Base-by-base conservation (phyloP, 352 stramenopile genomes). In the Globisporangium mamillatum region DNA sequence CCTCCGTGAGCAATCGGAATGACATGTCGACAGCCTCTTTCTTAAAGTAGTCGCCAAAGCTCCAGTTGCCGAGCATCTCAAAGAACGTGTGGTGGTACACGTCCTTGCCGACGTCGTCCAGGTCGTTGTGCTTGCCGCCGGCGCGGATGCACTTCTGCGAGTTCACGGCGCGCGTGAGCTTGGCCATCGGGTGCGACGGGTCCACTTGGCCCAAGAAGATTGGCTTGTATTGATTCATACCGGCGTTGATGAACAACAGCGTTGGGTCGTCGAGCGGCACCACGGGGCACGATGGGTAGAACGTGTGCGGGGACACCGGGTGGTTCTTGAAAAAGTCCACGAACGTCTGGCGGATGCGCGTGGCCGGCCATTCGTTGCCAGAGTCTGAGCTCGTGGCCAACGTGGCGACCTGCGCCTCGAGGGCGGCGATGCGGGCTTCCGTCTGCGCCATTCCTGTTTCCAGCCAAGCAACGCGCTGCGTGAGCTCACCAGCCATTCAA, bases 141-240 rank as follows among this genome's bases (percentile, higher is more conserved):
- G 98, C 98, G 57, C 98, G 94, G 75, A 99, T 99, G 79, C 98
- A 99, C 77, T 99, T 99, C 84, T 99, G 97, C 52, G 90, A 96
- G 86, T 99, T 99, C 53, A 82, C 84, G 1, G 97, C 98, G 36
- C 95, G 86, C 73, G 81, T 88, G 20, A 99, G 82, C 62, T 91
- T 94, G 27, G 92, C 89, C 72, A 99, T 90, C 18, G 93, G 92
- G 68, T 92, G 92, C 56, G 76, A 88, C 18, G 97, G 97, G 77
- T 98, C 94, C n/a, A 97, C 94, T 74, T 98, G 94, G 24, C 98
- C 98, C 59, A 99, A 71, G 76, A 99, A 99, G 64, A 99, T 99
- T 24, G 98, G 97, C 82, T 99, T 99, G 89, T 98, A 99, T 78
- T 99, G 98, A 83, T 99, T 99, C 98, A 99, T 99, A 36, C 98